phyloP scores from a whole-genome alignment of 2,329 filamentous ascomycete species.

The Trichoderma endophyticum region DNA sequence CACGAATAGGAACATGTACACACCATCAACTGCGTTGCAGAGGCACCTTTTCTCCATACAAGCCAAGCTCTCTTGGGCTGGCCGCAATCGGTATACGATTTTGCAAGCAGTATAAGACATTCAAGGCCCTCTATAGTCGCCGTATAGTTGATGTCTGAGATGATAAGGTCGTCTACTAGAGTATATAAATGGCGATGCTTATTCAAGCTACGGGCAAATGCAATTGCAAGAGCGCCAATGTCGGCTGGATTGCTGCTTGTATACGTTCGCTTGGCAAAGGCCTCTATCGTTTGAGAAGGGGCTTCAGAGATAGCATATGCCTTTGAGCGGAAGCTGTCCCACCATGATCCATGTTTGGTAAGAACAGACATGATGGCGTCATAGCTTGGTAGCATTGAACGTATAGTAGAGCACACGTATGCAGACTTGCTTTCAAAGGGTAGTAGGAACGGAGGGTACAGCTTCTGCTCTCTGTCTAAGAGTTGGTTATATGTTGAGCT shows the following conservation, averaged over 20 bases:
- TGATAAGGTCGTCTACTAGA: constrained; percentile 38
- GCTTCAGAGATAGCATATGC: constrained; percentile 35
- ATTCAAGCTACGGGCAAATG: constrained; percentile 35
- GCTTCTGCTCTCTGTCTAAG: not conserved
- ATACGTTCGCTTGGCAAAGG: constrained; percentile 38
- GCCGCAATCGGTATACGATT: constrained; percentile 43
- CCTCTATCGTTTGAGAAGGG: constrained; percentile 30
- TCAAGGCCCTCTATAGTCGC: constrained; percentile 42
- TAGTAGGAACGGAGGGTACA: not conserved
- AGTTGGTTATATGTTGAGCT: not conserved
- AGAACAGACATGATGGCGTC: constrained; percentile 22
- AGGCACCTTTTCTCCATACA: constrained; percentile 38
- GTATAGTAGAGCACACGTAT: constrained; percentile 19
- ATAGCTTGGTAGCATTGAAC: constrained; percentile 22
- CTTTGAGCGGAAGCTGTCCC: constrained; percentile 40
- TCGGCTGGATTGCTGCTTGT: constrained; percentile 36
- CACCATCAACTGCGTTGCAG: constrained; percentile 42
- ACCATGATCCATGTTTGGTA: constrained; percentile 36
- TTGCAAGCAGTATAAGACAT: constrained; percentile 40
- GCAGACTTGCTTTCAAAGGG: not conserved
- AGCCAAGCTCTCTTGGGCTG: constrained; percentile 44
- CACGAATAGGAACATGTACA: constrained; percentile 20
- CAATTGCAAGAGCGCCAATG: constrained; percentile 37
- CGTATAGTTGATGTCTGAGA: constrained; percentile 40
- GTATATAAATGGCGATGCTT: constrained; percentile 31